Conservation (phyloP, 1,284 basidiomycete genomes). For the Pholiota adiposa region DNA sequence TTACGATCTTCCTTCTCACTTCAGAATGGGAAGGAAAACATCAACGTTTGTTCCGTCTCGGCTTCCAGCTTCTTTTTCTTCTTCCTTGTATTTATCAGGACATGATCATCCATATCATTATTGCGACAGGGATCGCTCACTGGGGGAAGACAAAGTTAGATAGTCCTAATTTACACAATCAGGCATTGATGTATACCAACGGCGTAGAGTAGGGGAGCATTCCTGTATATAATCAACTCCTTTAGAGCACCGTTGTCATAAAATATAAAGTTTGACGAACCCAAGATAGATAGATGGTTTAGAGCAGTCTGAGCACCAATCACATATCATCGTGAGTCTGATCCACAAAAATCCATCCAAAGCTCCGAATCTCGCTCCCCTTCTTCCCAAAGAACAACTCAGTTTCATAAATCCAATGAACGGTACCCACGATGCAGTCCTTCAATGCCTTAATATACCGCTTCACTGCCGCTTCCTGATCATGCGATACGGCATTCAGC, state of each 20-base stretch:
- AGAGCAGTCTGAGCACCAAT: background rate
- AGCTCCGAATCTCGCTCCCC: constrained; percentile 4
- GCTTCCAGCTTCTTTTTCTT: background rate
- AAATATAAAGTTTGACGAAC: background rate
- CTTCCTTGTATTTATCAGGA: background rate
- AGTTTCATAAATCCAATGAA: constrained; percentile 5
- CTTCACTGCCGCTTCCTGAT: background rate
- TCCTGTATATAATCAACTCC: background rate
- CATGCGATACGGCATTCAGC: background rate
- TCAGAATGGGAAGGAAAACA: background rate
- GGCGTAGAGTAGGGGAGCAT: background rate
- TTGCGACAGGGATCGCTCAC: background rate
- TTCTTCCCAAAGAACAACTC: constrained; percentile 5
- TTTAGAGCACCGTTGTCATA: background rate
- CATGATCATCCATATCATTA: background rate
- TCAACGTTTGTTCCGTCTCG: background rate
- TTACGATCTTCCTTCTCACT: background rate
- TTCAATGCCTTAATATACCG: constrained; percentile 2
- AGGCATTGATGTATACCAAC: background rate
- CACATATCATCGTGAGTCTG: background rate
- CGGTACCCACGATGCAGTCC: constrained; percentile 4
- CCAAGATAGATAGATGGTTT: background rate
- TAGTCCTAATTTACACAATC: background rate
- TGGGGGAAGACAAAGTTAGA: background rate
- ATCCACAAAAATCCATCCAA: constrained; percentile 9